phyloP scores from a whole-genome alignment of 306 rosid genomes.

The Castanea mollissima region DNA sequence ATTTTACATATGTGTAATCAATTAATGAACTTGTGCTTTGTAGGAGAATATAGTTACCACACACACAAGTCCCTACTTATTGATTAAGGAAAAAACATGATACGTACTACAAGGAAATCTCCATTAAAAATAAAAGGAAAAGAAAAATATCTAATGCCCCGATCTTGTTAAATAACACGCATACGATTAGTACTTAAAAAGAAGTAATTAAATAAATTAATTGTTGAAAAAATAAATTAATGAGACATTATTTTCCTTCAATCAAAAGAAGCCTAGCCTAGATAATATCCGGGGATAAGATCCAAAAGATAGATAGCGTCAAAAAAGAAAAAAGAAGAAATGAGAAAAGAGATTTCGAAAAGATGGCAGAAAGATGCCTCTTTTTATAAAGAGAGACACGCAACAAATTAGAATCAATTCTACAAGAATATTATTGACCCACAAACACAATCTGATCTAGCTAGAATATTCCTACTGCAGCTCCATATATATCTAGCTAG shows the following conservation, averaged over 20 bases:
- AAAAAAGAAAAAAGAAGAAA: not conserved
- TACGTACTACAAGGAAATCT: not conserved
- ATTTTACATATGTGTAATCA: too few species aligned
- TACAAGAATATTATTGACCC: slow-evolving; percentile 25
- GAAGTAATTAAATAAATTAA: not conserved
- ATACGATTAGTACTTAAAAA: not conserved
- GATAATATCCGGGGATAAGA: not conserved
- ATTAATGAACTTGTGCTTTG: too few species aligned
- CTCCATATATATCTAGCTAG: slow-evolving; percentile 16
- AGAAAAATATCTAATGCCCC: not conserved
- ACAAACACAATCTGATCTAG: slow-evolving; percentile 17
- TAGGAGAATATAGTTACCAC: too few species aligned
- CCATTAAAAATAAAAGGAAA: not conserved
- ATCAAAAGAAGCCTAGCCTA: not conserved
- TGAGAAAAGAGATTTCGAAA: not conserved
- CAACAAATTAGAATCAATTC: slow-evolving; percentile 58
- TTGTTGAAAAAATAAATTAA: too few species aligned
- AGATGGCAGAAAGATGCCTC: slow-evolving; percentile 45
- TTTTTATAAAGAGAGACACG: slow-evolving; percentile 54
- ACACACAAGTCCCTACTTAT: not conserved
- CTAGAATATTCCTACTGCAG: slow-evolving; percentile 21
- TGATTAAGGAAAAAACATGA: not conserved
- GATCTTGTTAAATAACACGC: not conserved
- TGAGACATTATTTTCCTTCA: too few species aligned
- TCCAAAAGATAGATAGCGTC: not conserved